Evolutionary conservation across 352 stramenopile genomes (phyloP), one percentile per base, ranked within the genome.

Genomic region (Pythium apleroticum): DNA sequence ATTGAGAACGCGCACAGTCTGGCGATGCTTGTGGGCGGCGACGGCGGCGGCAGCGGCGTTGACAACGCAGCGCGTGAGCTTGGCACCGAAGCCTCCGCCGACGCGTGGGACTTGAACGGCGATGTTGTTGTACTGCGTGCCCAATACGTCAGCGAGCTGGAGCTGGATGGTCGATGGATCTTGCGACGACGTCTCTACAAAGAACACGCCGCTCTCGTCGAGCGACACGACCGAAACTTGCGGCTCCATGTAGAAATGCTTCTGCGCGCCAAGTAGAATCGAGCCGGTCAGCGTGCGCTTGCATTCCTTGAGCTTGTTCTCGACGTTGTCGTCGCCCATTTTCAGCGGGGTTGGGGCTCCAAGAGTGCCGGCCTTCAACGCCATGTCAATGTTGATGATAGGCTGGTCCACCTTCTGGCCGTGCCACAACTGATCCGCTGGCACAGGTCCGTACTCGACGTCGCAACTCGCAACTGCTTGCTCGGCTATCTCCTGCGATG

Each of bases 221-320:
- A 68, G 27, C 19, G 61, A 72, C 30, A 63, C 60, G n/a, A 78
- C 50, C 31, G 71, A 72, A 17, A 70, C 56, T 62, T 87, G 78
- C 15, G 78, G 73, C 57, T 87, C 78, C 73, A 87, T 80, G 69
- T 87, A 84, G 49, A 87, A 84, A 63, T 87, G 78, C 53, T 76
- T 77, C 55, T 86, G 77, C 1, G 69, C 67, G 2, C 67, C 75
- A 10, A 80, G 68, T 12, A 64, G 35, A n/a, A 86, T 31, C 12
- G 33, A 28, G 1, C 75, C 72, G 14, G 20, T 60, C 15, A 77
- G 48, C 10, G 39, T 57, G 25, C 63, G 37, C 37, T 63, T 59
- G 49, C 63, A 64, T 4, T 48, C 27, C 20, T 58, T 53, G 3
- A 84, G 48, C 48, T 72, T 73, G 1, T 65, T 27, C 10, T 57